Evolutionary conservation across 108 stramenopile species (phyloP).

Genomic region (Discostella pseudostelligera): DNA sequence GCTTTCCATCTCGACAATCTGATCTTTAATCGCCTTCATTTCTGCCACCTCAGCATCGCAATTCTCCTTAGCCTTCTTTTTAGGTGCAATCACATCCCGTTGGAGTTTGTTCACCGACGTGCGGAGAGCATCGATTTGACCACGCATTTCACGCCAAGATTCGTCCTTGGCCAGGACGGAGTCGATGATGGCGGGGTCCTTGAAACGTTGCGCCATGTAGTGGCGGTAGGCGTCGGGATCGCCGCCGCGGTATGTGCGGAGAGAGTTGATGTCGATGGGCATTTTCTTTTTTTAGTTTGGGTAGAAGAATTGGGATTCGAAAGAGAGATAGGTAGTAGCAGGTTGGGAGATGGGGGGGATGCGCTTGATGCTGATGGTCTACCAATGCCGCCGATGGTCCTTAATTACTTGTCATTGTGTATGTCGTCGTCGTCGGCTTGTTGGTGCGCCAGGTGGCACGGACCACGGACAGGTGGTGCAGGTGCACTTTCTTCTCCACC

Average conservation of each 20-base stretch:
- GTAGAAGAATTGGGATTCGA: no score
- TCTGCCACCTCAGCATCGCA: slow-evolving; percentile 84
- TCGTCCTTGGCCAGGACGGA: slow-evolving; percentile 90
- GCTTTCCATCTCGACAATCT: slow-evolving; percentile 77
- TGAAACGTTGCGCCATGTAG: slow-evolving; percentile 83
- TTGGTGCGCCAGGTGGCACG: no score
- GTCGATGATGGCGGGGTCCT: slow-evolving; percentile 87
- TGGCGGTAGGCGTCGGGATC: slow-evolving; percentile 87
- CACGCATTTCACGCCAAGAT: slow-evolving; percentile 80
- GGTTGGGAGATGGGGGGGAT: no score
- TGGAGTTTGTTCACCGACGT: slow-evolving; percentile 88
- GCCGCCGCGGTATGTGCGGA: slow-evolving; percentile 92
- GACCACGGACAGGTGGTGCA: no score
- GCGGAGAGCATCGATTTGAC: slow-evolving; percentile 73
- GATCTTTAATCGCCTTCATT: slow-evolving; percentile 79
- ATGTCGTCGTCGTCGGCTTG: no score
- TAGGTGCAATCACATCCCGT: slow-evolving; percentile 88
- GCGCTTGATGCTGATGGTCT: no score
- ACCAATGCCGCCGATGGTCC: no score
- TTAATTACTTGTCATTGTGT: no score
- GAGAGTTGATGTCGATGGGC: slow-evolving; percentile 94
- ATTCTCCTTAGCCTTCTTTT: slow-evolving; percentile 91
- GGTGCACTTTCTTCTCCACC: no score
- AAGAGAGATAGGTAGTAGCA: no score
- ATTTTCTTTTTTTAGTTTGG: slow-evolving; percentile 37